Conservation (phyloP, 805 yeast genomes). For the Yarrowia sp. region DNA sequence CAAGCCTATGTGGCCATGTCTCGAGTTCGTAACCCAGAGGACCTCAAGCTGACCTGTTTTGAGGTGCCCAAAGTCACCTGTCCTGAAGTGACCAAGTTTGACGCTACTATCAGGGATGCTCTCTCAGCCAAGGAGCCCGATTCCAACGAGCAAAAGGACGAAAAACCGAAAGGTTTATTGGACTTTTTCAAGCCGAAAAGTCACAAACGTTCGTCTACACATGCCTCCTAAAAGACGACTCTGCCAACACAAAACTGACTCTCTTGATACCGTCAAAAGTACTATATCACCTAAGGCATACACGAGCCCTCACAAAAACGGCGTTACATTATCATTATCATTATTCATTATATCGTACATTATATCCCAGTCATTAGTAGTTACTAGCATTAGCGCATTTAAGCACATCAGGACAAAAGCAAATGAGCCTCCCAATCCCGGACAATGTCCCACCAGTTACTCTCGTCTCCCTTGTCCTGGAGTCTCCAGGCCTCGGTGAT, state of each 20-base stretch:
- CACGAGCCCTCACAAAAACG: no score
- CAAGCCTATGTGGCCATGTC: constrained; percentile 96
- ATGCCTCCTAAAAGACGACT: no score
- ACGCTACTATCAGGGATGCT: not conserved
- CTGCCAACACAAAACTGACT: no score
- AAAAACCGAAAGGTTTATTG: no score
- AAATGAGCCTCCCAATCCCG: constrained; percentile 83
- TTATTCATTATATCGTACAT: constrained; percentile 19
- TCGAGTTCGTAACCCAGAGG: constrained; percentile 76
- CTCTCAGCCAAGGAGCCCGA: not conserved
- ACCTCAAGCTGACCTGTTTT: constrained; percentile 74
- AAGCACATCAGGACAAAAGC: constrained; percentile 53
- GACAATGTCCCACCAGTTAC: constrained; percentile 75
- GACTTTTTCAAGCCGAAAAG: not conserved
- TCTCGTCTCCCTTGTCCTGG: constrained; percentile 53
- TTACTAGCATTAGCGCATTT: no score
- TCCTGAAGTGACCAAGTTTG: not conserved
- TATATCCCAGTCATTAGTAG: not conserved
- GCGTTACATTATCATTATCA: not conserved
- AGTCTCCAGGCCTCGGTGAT: constrained; percentile 85
- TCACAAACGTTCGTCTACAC: not conserved
- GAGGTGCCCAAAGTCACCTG: constrained; percentile 50
- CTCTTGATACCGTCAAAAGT: no score
- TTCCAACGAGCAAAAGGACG: no score
- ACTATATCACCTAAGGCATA: no score